phyloP scores from a whole-genome alignment of 106 monocot species.

The Phalaenopsis aphrodite region DNA sequence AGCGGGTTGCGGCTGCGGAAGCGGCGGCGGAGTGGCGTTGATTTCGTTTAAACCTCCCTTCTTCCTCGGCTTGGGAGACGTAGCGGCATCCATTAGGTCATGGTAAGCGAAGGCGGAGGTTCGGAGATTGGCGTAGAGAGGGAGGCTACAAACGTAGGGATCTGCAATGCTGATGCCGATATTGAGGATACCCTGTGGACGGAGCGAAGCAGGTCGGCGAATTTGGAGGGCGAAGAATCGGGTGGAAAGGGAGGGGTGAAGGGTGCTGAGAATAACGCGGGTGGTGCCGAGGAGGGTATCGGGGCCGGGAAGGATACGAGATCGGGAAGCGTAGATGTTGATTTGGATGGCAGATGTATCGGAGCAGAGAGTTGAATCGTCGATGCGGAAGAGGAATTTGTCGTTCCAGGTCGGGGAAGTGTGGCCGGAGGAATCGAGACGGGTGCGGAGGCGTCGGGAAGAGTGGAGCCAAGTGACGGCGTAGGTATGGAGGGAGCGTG shows the following conservation, averaged over 20 bases:
- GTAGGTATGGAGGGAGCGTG: conserved; percentile 22
- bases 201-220: conserved; percentile 35
- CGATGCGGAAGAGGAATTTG: conserved; percentile 37
- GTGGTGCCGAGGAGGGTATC: conserved; percentile 38
- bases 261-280: conserved; percentile 23
- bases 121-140: neutral
- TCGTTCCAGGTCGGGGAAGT: conserved; percentile 46
- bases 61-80: neutral
- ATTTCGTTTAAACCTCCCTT: neutral
- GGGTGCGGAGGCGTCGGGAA: conserved; percentile 21
- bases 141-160: conserved; percentile 2
- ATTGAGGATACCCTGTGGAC: conserved; percentile 61
- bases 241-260: conserved; percentile 11
- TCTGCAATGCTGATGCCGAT: conserved; percentile 19
- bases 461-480: conserved; percentile 32
- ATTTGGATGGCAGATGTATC: conserved; percentile 34
- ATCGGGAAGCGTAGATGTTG: conserved; percentile 24
- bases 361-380: conserved; percentile 27
- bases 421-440: conserved; percentile 14
- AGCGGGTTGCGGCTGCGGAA: conserved; percentile 6
- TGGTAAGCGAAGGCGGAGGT: neutral
- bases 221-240: conserved; percentile 39
- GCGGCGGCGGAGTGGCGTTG: neutral
- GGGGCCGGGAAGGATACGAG: conserved; percentile 4
- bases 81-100: neutral